phyloP scores from a whole-genome alignment of 2,329 filamentous ascomycete genomes.

The Moelleriella libera region DNA sequence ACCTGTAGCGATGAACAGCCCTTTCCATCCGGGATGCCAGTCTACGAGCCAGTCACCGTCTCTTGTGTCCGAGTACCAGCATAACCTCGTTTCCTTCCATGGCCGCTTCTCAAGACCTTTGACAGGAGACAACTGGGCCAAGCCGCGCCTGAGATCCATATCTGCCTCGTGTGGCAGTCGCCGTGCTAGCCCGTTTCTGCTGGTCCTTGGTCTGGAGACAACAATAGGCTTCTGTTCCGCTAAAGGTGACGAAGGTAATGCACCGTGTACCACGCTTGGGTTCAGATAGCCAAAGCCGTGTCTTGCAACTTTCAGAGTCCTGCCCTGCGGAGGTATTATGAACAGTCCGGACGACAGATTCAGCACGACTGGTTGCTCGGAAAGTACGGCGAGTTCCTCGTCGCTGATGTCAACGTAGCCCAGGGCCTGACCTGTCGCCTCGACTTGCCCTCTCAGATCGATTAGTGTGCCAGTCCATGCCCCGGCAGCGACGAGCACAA shows the following conservation, averaged over 20 bases:
- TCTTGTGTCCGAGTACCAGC: conserved; percentile 66
- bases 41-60: conserved; percentile 59
- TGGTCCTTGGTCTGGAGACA: conserved; percentile 20
- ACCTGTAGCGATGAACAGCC: conserved; percentile 47
- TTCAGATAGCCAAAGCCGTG: conserved; percentile 57
- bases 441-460: conserved; percentile 60
- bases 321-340: conserved; percentile 52
- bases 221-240: conserved; percentile 15
- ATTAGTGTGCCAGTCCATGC: conserved; percentile 74
- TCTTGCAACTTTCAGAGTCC: conserved; percentile 53
- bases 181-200: conserved; percentile 20
- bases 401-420: conserved; percentile 63
- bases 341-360: conserved; percentile 62
- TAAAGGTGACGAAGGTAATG: conserved; percentile 16
- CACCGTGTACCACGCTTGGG: conserved; percentile 22
- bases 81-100: conserved; percentile 49
- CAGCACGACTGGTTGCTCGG: conserved; percentile 55
- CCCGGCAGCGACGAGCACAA: conserved; percentile 70
- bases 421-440: conserved; percentile 71
- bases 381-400: conserved; percentile 52
- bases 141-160: conserved; percentile 42
- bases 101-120: conserved; percentile 40
- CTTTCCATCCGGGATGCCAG: conserved; percentile 47
- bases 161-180: conserved; percentile 46
- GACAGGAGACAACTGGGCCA: conserved; percentile 46